Conservation (phyloP, 768 basidiomycete species). For the Suillus cothurnatus region DNA sequence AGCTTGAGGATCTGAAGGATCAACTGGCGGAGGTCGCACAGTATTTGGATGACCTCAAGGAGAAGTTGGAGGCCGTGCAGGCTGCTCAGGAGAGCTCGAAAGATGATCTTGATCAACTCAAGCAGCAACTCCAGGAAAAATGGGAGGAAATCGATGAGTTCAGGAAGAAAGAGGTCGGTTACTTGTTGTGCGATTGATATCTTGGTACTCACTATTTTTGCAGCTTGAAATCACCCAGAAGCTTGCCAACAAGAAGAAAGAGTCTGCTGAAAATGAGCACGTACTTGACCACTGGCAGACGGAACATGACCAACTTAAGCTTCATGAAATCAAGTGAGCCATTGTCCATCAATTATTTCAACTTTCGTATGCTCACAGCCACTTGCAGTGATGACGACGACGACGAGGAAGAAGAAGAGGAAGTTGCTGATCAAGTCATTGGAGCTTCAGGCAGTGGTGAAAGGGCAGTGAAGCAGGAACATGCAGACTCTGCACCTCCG, state of each 20-base stretch:
- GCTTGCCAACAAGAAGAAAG: constrained; percentile 65
- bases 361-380: not conserved
- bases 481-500: constrained; percentile 14
- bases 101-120: constrained; percentile 78
- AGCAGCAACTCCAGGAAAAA: constrained; percentile 76
- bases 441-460: constrained; percentile 36
- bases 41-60: constrained; percentile 63
- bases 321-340: constrained; percentile 90
- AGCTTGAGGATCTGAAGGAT: constrained; percentile 61
- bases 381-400: constrained; percentile 50
- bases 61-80: constrained; percentile 77
- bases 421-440: constrained; percentile 35
- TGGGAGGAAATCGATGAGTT: constrained; percentile 77
- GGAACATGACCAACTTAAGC: constrained; percentile 70
- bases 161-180: constrained; percentile 75
- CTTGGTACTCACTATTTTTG: constrained; percentile 11
- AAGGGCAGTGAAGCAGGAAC: constrained; percentile 33
- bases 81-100: constrained; percentile 76
- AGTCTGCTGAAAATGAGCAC: constrained; percentile 53
- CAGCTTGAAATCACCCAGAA: constrained; percentile 82
- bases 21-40: constrained; percentile 58
- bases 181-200: not conserved
- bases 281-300: constrained; percentile 64
- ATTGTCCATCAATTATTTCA: not conserved
- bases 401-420: constrained; percentile 63